Base-by-base conservation (phyloP, 2,329 filamentous ascomycete species). In the Penicillium sp. region DNA sequence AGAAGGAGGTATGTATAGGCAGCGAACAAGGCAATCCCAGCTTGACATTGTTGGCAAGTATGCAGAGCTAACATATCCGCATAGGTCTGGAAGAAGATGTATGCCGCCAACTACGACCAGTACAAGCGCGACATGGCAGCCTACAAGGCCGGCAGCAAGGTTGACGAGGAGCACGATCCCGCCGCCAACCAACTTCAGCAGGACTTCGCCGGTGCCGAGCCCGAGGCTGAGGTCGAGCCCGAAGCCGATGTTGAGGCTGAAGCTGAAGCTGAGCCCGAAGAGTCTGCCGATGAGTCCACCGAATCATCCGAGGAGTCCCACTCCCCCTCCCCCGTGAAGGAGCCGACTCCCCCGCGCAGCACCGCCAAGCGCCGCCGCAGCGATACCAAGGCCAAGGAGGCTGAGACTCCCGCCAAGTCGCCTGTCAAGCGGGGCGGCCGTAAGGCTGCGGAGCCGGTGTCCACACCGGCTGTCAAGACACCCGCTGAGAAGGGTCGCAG, bases 1-100 rank as follows among this genome's bases (percentile, higher is more conserved):
- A 95, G 78, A 95, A 95, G 70, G 77, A 82, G 74, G 85, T 87
- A 73, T 66, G 78, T 57, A 40, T 71, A 33, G 31, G 11, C 33
- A 23, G 15, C 11, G 5, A 33, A 19, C 16, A 38, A 50, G 34
- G 25, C 27, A 15, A 8, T 7, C 6, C 33, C 2, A 5, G 9
- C 33, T 33, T 31, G 15, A 21, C 23, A 21, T 15, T 21, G 8
- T 8, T 8, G 6, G 5, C 10, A 13, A 49, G 40, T 11, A 25
- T 23, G 7, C 7, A n/a, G 41, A 34, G 25, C 62, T 65, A 55
- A 66, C 54, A 25, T 6, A 56, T 54, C n/a, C 27, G 0, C 13
- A 27, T 57, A 83, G 81, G 61, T 77, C 52, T 86, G 83, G 78
- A 81, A 82, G 64, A 76, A 80, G 29, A 77, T 82, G n/a, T 87